Percentiles rank a stretch among this genome's conserved stretches.
phyloP scores from a whole-genome alignment of 768 basidiomycete genomes.

The Sutorius australiensis region DNA sequence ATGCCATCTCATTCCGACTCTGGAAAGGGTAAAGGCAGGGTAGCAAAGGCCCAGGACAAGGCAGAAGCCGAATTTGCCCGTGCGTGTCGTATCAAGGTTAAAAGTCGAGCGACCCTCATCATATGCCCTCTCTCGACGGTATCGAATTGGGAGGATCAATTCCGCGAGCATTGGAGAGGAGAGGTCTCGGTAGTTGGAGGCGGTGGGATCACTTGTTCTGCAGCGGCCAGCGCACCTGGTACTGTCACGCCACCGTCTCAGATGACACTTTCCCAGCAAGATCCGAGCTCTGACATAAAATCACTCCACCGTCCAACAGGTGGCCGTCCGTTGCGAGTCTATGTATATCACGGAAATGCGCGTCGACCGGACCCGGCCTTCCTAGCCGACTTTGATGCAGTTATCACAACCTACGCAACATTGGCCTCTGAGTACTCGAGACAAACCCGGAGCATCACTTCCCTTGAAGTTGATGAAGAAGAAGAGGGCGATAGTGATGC shows the following conservation, averaged over 20 bases:
- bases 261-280: slow-evolving; percentile 31
- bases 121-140: slow-evolving; percentile 96
- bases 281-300: slow-evolving; percentile 23
- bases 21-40: slow-evolving; percentile 62
- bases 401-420: slow-evolving; percentile 96
- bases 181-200: slow-evolving; percentile 83
- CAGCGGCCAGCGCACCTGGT: slow-evolving; percentile 32
- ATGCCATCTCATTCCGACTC: slow-evolving; percentile 57
- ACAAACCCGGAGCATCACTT: slow-evolving; percentile 64
- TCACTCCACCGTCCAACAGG: slow-evolving; percentile 36
- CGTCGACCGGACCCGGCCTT: slow-evolving; percentile 83
- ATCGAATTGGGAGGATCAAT: slow-evolving; percentile 98
- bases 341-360: slow-evolving; percentile 93
- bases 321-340: slow-evolving; percentile 69
- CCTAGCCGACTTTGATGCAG: slow-evolving; percentile 91
- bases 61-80: slow-evolving; percentile 66
- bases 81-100: slow-evolving; percentile 72
- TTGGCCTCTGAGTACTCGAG: slow-evolving; percentile 93
- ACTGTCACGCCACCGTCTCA: slow-evolving; percentile 36
- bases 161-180: slow-evolving; percentile 94
- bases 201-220: slow-evolving; percentile 40
- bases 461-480: slow-evolving; percentile 58
- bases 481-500: slow-evolving; percentile 68
- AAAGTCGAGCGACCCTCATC: slow-evolving; percentile 90
- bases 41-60: slow-evolving; percentile 64